Evolutionary conservation across 2,329 filamentous ascomycete genomes (phyloP), one percentile per base, ranked within the genome.

Genomic region (Balansia obtecta): DNA sequence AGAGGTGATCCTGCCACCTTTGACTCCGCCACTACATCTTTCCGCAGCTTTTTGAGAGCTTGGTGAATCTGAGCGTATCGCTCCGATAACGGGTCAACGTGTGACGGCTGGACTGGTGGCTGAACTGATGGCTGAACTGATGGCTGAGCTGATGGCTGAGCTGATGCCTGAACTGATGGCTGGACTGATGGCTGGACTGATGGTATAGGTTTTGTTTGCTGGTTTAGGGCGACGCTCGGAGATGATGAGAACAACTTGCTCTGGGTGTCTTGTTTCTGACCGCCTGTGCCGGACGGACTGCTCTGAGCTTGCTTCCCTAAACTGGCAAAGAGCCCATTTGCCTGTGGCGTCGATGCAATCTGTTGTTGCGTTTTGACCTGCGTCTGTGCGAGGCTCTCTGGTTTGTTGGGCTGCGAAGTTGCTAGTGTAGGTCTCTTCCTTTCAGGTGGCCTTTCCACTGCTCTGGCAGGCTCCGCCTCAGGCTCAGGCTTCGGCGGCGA

Each of bases 11-110:
- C 63, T 58, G 63, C 56, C 13, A 61, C 51, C 52, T 83, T 78
- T 20, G 71, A 68, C 58, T 80, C 79, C 4, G 72, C 72, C 57
- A 82, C 72, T 9, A 82, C 67, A 37, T 75, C 72, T 52, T 77
- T 90, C 16, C 91, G 74, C 15, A 82, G 69, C 50, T 73, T 72
- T 58, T 82, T 94, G 22, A 94, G 72, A 40, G 77, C 79, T 53
- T 79, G 72, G 60, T 91, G 86, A 27, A 93, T 79, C 50, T 74
- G 65, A 2, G 65, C 53, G 54, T 79, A 75, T 50, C 72, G 68
- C 53, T 78, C 72, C 9, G n/a, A 59, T 51, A 38, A 53, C 30
- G 12, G 56, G 20, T 53, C 46, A 15, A 46, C 27, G n/a, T 27
- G 16, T 11, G 46, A n/a, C n/a, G n/a, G n/a, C n/a, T n/a, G n/a